These are phyloP conservation scores for Corymbia citriodora DNA, from an alignment of 441 rosid genomes.

Conservation along the genomic window DNA sequence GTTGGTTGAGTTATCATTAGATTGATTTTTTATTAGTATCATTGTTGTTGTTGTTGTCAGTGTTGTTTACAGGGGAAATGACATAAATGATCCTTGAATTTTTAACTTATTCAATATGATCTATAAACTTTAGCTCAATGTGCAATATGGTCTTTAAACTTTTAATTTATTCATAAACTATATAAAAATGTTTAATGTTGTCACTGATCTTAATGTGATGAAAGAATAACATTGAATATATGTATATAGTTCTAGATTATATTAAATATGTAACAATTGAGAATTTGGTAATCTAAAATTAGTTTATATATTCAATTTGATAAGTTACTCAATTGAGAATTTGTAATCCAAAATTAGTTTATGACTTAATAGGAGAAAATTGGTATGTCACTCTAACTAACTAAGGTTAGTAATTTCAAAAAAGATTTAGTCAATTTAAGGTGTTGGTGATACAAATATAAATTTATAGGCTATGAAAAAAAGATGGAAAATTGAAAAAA, in stretches of 20 bases:
- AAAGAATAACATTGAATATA: accelerated
- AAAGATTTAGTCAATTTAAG: neutral
- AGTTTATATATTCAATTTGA: neutral
- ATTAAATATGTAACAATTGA: too few relatives aligned
- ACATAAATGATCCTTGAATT: too few relatives aligned
- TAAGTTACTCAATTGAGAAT: neutral
- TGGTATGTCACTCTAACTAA: neutral
- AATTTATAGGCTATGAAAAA: neutral
- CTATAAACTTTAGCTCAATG: too few relatives aligned
- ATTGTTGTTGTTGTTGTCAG: too few relatives aligned
- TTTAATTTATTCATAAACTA: too few relatives aligned
- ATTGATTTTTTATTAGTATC: too few relatives aligned
- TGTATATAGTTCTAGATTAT: accelerated
- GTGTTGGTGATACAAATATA: neutral
- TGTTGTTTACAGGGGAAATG: too few relatives aligned
- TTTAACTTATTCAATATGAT: too few relatives aligned
- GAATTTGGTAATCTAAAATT: too few relatives aligned
- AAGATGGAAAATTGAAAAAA: neutral
- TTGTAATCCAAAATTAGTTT: neutral
- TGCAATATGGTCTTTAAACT: too few relatives aligned
- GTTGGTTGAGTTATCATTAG: too few relatives aligned
- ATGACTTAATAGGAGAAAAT: neutral
- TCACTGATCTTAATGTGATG: accelerated
- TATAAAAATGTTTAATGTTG: too few relatives aligned
- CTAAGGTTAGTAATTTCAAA: neutral